Percentiles rank a stretch among this genome's conserved stretches.
Conservation (phyloP, 2,329 filamentous ascomycete genomes). For the Aspergillus carbonarius region DNA sequence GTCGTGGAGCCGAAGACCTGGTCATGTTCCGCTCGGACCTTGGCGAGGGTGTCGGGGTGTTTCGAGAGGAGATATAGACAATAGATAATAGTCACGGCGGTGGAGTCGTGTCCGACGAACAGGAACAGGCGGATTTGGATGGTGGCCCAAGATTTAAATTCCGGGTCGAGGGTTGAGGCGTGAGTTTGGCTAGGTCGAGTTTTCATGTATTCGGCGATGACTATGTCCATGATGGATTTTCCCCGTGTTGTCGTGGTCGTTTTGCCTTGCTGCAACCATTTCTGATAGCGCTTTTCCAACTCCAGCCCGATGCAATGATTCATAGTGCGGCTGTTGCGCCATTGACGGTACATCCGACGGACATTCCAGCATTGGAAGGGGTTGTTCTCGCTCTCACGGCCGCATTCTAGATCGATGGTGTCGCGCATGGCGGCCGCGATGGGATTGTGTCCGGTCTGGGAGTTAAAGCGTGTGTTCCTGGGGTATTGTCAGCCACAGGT, state of each 20-base stretch:
- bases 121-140: conserved; percentile 9
- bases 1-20: background rate
- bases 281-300: conserved; percentile 5
- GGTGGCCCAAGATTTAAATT: conserved; percentile 5
- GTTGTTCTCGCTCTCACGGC: background rate
- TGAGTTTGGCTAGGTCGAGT: background rate
- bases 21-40: conserved; percentile 7
- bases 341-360: conserved; percentile 1
- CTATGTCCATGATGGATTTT: conserved; percentile 8
- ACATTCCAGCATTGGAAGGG: background rate
- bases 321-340: conserved; percentile 5
- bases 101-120: conserved; percentile 12
- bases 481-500: background rate
- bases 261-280: background rate
- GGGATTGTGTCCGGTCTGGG: background rate
- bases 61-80: background rate
- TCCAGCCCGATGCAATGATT: conserved; percentile 6
- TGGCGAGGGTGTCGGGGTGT: background rate
- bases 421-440: conserved; percentile 7
- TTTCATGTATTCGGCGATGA: background rate
- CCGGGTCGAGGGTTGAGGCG: background rate
- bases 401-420: conserved; percentile 2
- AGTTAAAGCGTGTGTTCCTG: background rate
- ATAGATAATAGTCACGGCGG: conserved; percentile 8
- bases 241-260: background rate